Evolutionary conservation across 169 alveolate genomes (phyloP), one percentile per base, ranked within the genome.

Genomic region (Plasmodium yoelii): DNA sequence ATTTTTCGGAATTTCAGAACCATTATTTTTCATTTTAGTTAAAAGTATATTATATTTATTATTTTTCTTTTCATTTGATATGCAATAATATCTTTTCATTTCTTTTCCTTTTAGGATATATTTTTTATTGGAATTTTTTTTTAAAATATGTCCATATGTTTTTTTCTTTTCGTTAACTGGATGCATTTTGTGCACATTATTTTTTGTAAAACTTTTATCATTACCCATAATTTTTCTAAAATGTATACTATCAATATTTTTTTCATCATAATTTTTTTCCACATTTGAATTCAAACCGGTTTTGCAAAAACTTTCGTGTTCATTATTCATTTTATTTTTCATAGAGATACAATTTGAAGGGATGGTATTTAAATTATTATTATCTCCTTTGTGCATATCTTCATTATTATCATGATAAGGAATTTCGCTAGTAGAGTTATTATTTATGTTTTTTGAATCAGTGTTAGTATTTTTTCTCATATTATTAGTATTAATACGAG

Each of bases 21-120:
- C 72, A 46, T 46, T 47, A 61, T 63, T 73, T 61, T 61, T 74
- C 44, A 46, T 61, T 18, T 60, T 74, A 26, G 53, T 74, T 46
- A 26, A 18, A 13, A 44, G 42, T 1, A 12, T 18, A 42, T 53
- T 74, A 51, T 42, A 19, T 39, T 74, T 28, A 18, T 46, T 44
- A 18, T 44, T 26, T 39, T 22, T 74, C 46, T 19, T 61, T 24
- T 47, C 56, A 42, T 74, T 61, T n/a, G 71, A n/a, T 13, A 2
- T n/a, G 61, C 55, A 6, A 49, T 57, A 18, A 49, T 57, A 24
- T 6, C 42, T 57, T 15, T 57, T 19, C 6, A 49, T 46, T n/a
- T n/a, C 60, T 28, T 59, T 60, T 22, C 49, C 71, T 10, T 24
- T 51, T 5, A 10, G 18, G 19, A 34, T 9, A 15, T 5, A 1